phyloP scores from a whole-genome alignment of 2,329 filamentous ascomycete genomes.

The Alternaria angustiovoidea region DNA sequence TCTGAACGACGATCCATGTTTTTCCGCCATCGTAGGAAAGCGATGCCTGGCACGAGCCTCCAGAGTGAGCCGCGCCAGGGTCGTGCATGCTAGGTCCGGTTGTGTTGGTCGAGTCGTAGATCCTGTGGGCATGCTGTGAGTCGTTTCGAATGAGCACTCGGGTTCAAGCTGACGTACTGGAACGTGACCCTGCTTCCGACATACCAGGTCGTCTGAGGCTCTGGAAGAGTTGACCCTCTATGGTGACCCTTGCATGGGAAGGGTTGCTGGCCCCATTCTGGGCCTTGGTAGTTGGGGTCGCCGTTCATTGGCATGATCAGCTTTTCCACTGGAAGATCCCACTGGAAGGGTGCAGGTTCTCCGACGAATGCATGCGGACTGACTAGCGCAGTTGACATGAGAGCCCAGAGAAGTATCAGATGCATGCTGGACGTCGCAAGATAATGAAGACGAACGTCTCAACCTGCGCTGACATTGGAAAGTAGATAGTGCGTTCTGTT shows the following conservation, averaged over 20 bases:
- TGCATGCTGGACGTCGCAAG: not conserved
- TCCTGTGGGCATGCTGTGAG: no score
- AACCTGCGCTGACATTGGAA: not conserved
- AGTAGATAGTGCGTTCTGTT: not conserved
- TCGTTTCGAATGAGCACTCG: not conserved
- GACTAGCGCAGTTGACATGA: not conserved
- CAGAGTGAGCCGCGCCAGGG: no score
- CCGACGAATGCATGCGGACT: constrained; percentile 9
- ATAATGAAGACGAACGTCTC: not conserved
- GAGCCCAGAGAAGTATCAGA: not conserved
- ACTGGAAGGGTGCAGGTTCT: constrained; percentile 2
- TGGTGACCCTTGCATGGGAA: constrained; percentile 13
- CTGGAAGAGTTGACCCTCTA: not conserved
- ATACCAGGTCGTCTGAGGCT: constrained; percentile 8
- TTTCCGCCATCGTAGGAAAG: no score
- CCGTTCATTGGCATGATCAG: constrained; percentile 15
- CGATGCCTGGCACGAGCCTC: no score
- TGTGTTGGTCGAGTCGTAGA: no score
- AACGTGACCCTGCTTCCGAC: constrained; percentile 8
- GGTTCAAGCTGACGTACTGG: not conserved
- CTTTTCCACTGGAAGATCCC: constrained; percentile 8
- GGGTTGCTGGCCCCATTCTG: constrained; percentile 7
- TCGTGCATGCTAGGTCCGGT: no score
- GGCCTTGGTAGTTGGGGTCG: constrained; percentile 8
- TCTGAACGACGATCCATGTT: no score